These are phyloP conservation scores for Rostrohypoxylon terebratum DNA, from an alignment of 495 filamentous ascomycete genomes.

Conservation along the genomic window DNA sequence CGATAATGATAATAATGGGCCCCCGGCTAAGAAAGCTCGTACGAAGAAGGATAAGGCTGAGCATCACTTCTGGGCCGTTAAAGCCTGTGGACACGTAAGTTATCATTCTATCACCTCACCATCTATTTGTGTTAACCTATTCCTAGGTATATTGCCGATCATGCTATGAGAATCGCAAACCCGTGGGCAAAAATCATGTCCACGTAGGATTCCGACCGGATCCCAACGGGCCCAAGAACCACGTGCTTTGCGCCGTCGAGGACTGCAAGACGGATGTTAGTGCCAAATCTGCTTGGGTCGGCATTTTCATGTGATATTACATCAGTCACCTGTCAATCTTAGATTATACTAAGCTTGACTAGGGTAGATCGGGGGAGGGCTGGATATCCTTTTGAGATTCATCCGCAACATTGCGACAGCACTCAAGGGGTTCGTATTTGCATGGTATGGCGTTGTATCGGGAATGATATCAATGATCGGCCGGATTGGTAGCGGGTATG, in stretches of 20 bases:
- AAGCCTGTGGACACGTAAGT: slow-evolving; percentile 63
- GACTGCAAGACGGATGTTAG: slow-evolving; percentile 56
- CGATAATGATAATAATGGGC: slow-evolving; percentile 34
- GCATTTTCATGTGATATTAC: slow-evolving; percentile 53
- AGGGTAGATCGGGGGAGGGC: background rate
- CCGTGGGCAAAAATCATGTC: slow-evolving; percentile 30
- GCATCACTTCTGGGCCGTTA: slow-evolving; percentile 64
- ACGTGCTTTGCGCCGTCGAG: slow-evolving; percentile 57
- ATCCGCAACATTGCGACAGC: slow-evolving; percentile 1
- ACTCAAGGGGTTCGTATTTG: slow-evolving; percentile 20
- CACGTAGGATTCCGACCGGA: slow-evolving; percentile 43
- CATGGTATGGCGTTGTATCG: slow-evolving; percentile 34
- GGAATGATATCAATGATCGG: slow-evolving; percentile 7
- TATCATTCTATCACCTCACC: background rate
- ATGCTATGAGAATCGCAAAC: slow-evolving; percentile 57
- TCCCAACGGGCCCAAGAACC: slow-evolving; percentile 38
- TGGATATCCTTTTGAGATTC: slow-evolving; percentile 14
- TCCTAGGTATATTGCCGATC: slow-evolving; percentile 60
- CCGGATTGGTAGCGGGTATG: slow-evolving; percentile 1
- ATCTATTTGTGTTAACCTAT: slow-evolving; percentile 8
- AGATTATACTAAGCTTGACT: background rate
- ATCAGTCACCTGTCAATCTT: background rate
- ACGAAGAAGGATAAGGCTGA: slow-evolving; percentile 58
- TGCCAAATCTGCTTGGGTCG: slow-evolving; percentile 58
- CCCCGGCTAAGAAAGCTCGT: slow-evolving; percentile 53